Conservation (phyloP, 345 rosid genomes). For the Toxicodendron radicans region DNA sequence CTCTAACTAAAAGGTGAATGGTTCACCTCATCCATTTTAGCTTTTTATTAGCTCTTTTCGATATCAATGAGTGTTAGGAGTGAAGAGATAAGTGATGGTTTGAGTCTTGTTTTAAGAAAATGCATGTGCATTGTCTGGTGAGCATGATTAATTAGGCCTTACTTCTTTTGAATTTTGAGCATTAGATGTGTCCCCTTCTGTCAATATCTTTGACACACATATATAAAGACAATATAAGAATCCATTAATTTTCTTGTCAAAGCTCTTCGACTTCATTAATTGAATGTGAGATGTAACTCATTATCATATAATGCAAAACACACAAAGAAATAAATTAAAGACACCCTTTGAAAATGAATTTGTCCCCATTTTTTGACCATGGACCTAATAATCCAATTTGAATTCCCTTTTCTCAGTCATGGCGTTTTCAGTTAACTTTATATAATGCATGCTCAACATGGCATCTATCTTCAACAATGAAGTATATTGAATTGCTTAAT, state of each 20-base stretch:
- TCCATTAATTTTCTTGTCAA: not conserved
- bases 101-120: not conserved
- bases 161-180: not conserved
- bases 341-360: not conserved
- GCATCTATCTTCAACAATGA: slow-evolving; percentile 12
- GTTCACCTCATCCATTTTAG: too few relatives aligned
- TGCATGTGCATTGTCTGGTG: slow-evolving; percentile 5
- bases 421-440: not conserved
- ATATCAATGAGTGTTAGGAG: too few relatives aligned
- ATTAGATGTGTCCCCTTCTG: not conserved
- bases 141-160: not conserved
- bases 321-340: not conserved
- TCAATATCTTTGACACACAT: too few relatives aligned
- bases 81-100: too few relatives aligned
- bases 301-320: not conserved
- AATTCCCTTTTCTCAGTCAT: not conserved
- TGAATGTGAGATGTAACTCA: too few relatives aligned
- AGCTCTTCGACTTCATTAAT: not conserved
- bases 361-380: slow-evolving; percentile 10
- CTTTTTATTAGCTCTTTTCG: too few relatives aligned
- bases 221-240: not conserved
- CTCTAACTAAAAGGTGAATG: too few relatives aligned
- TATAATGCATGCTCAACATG: slow-evolving; percentile 7
- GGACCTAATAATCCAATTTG: not conserved
- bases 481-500: not conserved